Evolutionary conservation across 2,329 filamentous ascomycete species (phyloP), one percentile per base, ranked within the genome.

Genomic region (Moelleriella libera): DNA sequence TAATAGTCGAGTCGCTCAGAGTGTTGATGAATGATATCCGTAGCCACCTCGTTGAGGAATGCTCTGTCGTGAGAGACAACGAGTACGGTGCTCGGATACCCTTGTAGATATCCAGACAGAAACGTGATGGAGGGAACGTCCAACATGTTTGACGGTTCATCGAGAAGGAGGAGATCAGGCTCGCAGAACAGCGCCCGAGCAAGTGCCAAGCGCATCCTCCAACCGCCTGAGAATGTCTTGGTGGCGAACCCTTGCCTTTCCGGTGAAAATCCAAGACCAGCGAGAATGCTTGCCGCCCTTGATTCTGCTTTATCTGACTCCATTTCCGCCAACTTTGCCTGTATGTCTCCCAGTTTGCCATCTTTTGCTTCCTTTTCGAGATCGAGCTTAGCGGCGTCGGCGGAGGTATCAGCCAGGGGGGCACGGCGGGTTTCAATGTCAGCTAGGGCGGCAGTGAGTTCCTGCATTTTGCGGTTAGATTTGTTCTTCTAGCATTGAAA

Each of bases 141-240:
- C 87, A 98, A 88, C 90, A 97, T 97, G 81, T 97, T 97, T 48
- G 90, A 97, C 69, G 92, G 92, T 80, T 98, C 92, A 72, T 98
- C 92, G 57, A 98, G 88, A 63, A 98, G 76, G 50, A 98, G 70
- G 46, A 98, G 73, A 68, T 98, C 92, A 42, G 92, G 92, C 64
- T 98, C 92, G 70, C 92, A 98, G 73, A 98, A 98, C 37, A 98
- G 78, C 11, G 92, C 92, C 75, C 92, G 76, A 10, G 92, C 92
- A 52, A 98, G 76, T 11, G 92, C 92, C 59, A 98, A 71, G 72
- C 92, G 84, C 92, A 98, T 98, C 68, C 92, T 82, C 92, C 92
- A 98, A 84, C 92, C 92, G 76, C 92, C 92, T 47, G 92, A 98
- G 70, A 98, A 98, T 5, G 90, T 97, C 74, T 87, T 97, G 47